Conservation (phyloP, 2,329 filamentous ascomycete genomes). For the Penicillium thymicola region DNA sequence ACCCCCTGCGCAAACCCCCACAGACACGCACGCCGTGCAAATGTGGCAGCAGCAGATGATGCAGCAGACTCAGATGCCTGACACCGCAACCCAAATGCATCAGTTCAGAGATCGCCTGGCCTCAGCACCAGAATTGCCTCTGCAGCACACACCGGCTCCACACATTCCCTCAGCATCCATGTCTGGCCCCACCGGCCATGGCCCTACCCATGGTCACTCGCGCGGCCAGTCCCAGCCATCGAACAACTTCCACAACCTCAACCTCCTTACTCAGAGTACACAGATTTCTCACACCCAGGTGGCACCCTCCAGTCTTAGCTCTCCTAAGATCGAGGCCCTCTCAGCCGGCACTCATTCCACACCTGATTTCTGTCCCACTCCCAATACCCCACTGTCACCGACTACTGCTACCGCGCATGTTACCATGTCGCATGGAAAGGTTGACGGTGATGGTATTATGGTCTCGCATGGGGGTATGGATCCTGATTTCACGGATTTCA, state of each 20-base stretch:
- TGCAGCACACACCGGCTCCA: constrained; percentile 18
- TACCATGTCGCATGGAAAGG: constrained; percentile 5
- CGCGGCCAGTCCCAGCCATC: constrained; percentile 24
- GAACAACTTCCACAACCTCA: constrained; percentile 19
- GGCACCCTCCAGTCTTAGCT: constrained; percentile 11
- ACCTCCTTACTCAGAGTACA: constrained; percentile 22
- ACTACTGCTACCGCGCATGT: constrained; percentile 13
- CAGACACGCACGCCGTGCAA: constrained; percentile 22
- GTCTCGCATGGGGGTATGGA: constrained; percentile 30
- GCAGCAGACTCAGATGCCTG: constrained; percentile 22
- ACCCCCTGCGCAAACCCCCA: constrained; percentile 20
- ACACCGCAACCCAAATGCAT: constrained; percentile 19
- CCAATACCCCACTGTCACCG: constrained; percentile 30
- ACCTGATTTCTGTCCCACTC: constrained; percentile 33
- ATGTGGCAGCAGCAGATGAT: constrained; percentile 30
- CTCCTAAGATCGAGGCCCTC: constrained; percentile 22
- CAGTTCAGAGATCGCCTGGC: constrained; percentile 35
- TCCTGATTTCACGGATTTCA: constrained; percentile 34
- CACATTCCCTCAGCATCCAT: constrained; percentile 15
- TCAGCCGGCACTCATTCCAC: constrained; percentile 31
- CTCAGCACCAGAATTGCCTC: constrained; percentile 33
- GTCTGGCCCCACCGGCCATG: constrained; percentile 17
- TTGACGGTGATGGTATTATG: constrained; percentile 24
- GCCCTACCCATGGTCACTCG: constrained; percentile 13
- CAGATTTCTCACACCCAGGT: constrained; percentile 4